These are phyloP conservation scores for Mikania micrantha DNA, from an alignment of 129 eudicot genomes.

Conservation along the genomic window DNA sequence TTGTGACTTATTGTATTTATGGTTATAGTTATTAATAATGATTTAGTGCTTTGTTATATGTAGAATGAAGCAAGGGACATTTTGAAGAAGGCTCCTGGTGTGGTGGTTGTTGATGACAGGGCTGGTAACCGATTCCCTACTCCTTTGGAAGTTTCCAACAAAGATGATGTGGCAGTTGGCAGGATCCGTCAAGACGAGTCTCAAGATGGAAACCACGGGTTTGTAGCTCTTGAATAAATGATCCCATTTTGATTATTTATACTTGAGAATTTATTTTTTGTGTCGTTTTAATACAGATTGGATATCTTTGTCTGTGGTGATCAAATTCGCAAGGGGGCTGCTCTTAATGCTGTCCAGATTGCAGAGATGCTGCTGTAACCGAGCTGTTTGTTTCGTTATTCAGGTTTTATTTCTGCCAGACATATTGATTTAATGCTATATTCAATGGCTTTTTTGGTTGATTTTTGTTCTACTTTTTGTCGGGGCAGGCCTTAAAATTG, in stretches of 20 bases:
- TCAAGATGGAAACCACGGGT: slow-evolving; percentile 91
- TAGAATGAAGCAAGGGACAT: slow-evolving; percentile 86
- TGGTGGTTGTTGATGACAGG: slow-evolving; percentile 83
- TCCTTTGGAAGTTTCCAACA: slow-evolving; percentile 85
- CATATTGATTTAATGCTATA: slow-evolving; percentile 8
- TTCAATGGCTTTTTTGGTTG: no score
- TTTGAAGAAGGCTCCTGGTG: slow-evolving; percentile 83
- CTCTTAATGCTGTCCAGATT: slow-evolving; percentile 93
- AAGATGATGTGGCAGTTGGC: slow-evolving; percentile 98
- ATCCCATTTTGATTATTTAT: neutral
- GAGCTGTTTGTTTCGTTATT: neutral
- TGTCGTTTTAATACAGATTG: slow-evolving; percentile 41
- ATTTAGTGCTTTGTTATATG: neutral
- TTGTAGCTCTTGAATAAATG: neutral
- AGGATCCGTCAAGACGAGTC: slow-evolving; percentile 86
- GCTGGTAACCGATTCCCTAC: slow-evolving; percentile 81
- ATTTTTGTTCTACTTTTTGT: no score
- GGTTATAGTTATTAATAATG: neutral
- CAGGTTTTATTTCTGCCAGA: slow-evolving; percentile 20
- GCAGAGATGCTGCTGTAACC: slow-evolving; percentile 84
- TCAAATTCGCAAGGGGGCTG: slow-evolving; percentile 99
- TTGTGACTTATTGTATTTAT: neutral
- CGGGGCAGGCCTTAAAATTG: no score
- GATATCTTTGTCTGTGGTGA: slow-evolving; percentile 97
- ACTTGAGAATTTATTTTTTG: neutral